phyloP scores from a whole-genome alignment of 495 filamentous ascomycete species.

The Astrothelium subdiscretum region DNA sequence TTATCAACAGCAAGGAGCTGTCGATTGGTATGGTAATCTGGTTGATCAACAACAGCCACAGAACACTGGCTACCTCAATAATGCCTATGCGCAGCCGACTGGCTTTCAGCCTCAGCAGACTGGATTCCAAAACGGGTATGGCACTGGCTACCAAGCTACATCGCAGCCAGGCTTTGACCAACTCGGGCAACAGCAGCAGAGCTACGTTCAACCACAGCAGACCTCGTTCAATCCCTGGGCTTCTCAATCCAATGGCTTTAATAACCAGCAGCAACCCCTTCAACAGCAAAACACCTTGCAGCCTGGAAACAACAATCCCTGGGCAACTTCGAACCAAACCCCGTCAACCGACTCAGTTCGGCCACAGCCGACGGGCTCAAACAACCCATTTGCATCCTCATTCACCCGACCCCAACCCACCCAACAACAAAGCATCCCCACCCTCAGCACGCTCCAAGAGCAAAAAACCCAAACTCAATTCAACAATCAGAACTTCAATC shows the following conservation, averaged over 20 bases:
- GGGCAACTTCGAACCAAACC: constrained; percentile 39
- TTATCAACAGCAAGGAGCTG: constrained; percentile 88
- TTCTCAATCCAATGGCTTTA: constrained; percentile 40
- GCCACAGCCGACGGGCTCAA: constrained; percentile 74
- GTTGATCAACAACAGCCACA: constrained; percentile 63
- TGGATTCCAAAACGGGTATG: constrained; percentile 48
- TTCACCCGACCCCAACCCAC: constrained; percentile 33
- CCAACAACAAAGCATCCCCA: constrained; percentile 20
- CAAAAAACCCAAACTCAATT: constrained; percentile 31
- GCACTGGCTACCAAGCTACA: constrained; percentile 40
- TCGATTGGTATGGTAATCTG: constrained; percentile 95
- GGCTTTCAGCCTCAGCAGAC: constrained; percentile 32
- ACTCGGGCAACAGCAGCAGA: constrained; percentile 29
- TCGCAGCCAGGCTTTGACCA: constrained; percentile 44
- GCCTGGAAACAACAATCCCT: constrained; percentile 81
- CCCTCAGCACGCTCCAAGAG: constrained; percentile 45
- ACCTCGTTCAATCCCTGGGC: constrained; percentile 72
- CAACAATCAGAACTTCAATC: constrained; percentile 24
- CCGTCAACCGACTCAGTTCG: constrained; percentile 40
- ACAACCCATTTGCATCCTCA: constrained; percentile 79
- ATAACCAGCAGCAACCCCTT: constrained; percentile 29
- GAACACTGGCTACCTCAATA: constrained; percentile 74
- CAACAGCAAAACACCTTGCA: constrained; percentile 48
- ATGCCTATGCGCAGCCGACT: constrained; percentile 62
- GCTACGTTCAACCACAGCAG: constrained; percentile 55